phyloP scores from a whole-genome alignment of 768 basidiomycete genomes.

The Suillus bovinus region DNA sequence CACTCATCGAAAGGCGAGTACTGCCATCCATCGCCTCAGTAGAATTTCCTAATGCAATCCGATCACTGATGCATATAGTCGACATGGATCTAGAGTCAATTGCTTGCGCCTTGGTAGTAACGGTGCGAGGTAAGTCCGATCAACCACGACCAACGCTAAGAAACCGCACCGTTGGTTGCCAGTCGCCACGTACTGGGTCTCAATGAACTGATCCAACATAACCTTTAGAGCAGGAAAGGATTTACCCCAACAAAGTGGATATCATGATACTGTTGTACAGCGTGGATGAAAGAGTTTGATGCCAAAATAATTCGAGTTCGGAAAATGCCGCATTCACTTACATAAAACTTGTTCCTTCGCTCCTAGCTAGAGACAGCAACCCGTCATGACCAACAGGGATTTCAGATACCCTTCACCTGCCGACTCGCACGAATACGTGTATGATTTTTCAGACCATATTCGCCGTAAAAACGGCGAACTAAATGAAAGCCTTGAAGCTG shows the following conservation, averaged over 20 bases:
- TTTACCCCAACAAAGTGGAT: neutral
- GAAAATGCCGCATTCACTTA: neutral
- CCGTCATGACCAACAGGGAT: constrained; percentile 23
- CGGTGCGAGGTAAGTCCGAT: neutral
- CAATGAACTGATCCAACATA: neutral
- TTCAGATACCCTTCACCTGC: constrained; percentile 10
- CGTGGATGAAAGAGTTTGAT: neutral
- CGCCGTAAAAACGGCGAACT: constrained; percentile 14
- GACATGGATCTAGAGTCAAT: neutral
- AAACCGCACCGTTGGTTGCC: no score
- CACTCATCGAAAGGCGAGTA: neutral
- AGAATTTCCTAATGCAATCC: neutral
- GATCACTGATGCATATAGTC: neutral
- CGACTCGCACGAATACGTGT: constrained; percentile 21
- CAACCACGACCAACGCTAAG: neutral
- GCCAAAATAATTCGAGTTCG: neutral
- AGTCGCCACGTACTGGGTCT: neutral
- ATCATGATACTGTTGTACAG: neutral
- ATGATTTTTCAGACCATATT: constrained; percentile 22
- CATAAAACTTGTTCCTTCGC: neutral
- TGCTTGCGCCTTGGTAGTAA: neutral
- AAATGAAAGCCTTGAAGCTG: constrained; percentile 12
- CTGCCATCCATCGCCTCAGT: neutral
- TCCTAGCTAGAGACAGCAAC: constrained; percentile 4
- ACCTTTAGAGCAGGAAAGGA: neutral